Conservation (phyloP, 73 alveolate genomes). For the Paramecium pentaurelia region DNA sequence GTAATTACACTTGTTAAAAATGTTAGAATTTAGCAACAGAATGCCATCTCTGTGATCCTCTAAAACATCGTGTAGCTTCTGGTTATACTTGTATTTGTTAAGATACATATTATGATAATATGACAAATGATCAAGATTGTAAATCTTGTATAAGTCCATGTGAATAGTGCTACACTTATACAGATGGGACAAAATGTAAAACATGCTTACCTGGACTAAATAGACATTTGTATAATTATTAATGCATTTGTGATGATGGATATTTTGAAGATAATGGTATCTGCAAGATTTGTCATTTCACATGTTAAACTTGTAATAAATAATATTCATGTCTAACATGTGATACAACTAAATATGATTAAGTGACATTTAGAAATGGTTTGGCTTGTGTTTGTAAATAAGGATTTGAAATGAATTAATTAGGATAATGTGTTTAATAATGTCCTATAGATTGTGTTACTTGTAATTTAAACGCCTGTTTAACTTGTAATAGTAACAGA, state of each 20-base stretch:
- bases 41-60: neutral
- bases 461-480: neutral
- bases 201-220: neutral
- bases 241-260: slow-evolving; percentile 16
- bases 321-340: neutral
- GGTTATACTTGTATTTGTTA: neutral
- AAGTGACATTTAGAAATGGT: neutral
- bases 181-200: neutral
- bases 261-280: neutral
- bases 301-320: neutral
- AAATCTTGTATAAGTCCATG: neutral
- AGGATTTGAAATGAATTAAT: neutral
- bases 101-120: neutral
- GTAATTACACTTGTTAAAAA: neutral
- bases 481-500: neutral
- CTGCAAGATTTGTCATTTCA: neutral
- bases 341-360: neutral
- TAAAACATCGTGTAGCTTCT: neutral
- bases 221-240: neutral
- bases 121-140: neutral
- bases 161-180: neutral
- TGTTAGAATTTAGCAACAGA: neutral
- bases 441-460: neutral
- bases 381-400: neutral
- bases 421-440: neutral